phyloP scores from a whole-genome alignment of 441 rosid genomes.

The Capsella rubella region DNA sequence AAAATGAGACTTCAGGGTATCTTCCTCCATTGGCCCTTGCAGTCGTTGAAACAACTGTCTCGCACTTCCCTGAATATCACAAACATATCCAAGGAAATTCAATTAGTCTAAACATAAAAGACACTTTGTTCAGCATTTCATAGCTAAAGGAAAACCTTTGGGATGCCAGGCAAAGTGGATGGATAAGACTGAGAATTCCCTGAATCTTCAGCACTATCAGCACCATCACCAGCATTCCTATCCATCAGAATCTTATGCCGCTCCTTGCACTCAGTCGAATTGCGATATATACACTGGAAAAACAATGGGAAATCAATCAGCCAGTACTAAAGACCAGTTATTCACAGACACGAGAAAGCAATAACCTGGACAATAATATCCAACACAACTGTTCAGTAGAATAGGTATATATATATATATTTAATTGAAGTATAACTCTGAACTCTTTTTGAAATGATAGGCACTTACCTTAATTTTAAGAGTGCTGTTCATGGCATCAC shows the following conservation, averaged over 20 bases:
- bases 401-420: no score
- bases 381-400: no score
- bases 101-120: conserved; percentile 43
- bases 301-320: conserved; percentile 32
- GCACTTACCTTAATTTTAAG: conserved; percentile 86
- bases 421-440: no score
- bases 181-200: conserved; percentile 99
- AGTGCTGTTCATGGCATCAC: conserved; percentile 94
- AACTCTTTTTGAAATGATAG: no score
- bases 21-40: conserved; percentile 99
- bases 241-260: conserved; percentile 97
- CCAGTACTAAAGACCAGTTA: conserved; percentile 18
- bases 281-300: conserved; percentile 90
- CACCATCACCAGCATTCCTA: conserved; percentile 90
- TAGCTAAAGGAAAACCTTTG: conserved; percentile 65
- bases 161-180: conserved; percentile 99
- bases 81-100: conserved; percentile 39
- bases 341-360: background rate
- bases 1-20: conserved; percentile 95
- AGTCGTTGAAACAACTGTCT: conserved; percentile 97
- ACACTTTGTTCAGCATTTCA: conserved; percentile 22
- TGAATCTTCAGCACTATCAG: conserved; percentile 99
- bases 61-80: conserved; percentile 92
- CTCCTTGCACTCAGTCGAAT: conserved; percentile 95
- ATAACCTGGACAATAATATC: no score